Conservation (phyloP, 1,284 basidiomycete genomes). For the Ganoderma multipileum region DNA sequence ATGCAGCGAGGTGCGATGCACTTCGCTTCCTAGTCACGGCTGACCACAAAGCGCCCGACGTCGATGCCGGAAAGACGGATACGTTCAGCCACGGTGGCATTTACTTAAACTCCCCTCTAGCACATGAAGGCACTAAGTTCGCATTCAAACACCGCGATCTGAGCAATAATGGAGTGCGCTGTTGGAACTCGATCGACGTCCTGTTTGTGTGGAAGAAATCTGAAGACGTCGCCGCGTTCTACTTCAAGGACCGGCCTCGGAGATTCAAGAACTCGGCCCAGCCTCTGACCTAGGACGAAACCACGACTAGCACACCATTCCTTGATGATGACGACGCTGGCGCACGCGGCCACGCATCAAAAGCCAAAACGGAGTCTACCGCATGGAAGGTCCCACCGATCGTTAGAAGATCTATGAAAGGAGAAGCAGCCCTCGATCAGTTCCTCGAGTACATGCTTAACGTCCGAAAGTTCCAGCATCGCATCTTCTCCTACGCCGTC, state of each 20-base stretch:
- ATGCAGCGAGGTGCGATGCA: neutral
- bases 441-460: constrained; percentile 4
- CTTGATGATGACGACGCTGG: neutral
- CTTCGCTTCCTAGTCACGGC: neutral
- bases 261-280: neutral
- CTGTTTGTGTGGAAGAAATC: neutral
- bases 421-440: neutral
- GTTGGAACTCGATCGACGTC: neutral
- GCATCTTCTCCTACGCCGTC: constrained; percentile 1
- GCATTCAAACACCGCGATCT: neutral
- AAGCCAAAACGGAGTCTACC: too few species aligned
- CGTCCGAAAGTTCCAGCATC: constrained; percentile 9
- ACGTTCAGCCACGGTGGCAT: neutral
- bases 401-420: neutral
- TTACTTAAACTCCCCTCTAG: neutral
- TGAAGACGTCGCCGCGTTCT: neutral
- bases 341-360: neutral
- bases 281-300: neutral
- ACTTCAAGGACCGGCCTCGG: neutral
- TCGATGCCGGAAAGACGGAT: neutral
- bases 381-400: neutral
- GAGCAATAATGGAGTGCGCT: neutral
- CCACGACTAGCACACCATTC: neutral
- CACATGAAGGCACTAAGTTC: neutral
- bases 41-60: neutral